Conservation (phyloP, 768 basidiomycete species). For the Suillus americanus region DNA sequence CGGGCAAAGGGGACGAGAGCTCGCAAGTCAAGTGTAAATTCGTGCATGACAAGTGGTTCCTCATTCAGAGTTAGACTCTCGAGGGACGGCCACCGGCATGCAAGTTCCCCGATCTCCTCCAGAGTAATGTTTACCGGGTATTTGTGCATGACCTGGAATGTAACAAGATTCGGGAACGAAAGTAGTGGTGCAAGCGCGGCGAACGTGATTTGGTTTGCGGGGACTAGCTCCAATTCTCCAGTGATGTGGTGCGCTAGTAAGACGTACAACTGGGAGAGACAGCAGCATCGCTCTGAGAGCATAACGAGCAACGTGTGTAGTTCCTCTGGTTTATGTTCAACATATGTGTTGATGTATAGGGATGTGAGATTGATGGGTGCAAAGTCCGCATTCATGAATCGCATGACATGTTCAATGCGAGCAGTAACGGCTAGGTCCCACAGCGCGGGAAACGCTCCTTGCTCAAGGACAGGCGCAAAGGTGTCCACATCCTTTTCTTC, state of each 20-base stretch:
- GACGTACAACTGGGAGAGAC: conserved; percentile 44
- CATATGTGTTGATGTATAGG: conserved; percentile 52
- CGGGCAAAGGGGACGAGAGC: conserved; percentile 40
- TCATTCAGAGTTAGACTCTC: conserved; percentile 45
- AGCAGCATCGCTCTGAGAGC: conserved; percentile 46
- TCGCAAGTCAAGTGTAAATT: conserved; percentile 34
- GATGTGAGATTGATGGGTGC: conserved; percentile 49
- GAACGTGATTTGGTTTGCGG: conserved; percentile 32
- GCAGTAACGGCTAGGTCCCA: conserved; percentile 52
- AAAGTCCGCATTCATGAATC: conserved; percentile 43
- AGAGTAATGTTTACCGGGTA: conserved; percentile 34
- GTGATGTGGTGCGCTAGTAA: conserved; percentile 29
- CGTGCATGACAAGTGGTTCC: conserved; percentile 38
- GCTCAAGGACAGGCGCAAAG: conserved; percentile 43
- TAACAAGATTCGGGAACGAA: conserved; percentile 25
- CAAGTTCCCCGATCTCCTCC: conserved; percentile 46
- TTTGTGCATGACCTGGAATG: conserved; percentile 35
- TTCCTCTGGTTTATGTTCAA: conserved; percentile 41
- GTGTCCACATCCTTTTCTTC: conserved; percentile 40
- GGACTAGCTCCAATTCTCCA: conserved; percentile 14
- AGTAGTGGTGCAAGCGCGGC: conserved; percentile 38
- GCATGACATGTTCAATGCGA: conserved; percentile 42
- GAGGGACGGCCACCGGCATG: conserved; percentile 44
- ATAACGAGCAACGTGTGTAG: conserved; percentile 44
- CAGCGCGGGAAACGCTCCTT: conserved; percentile 54